phyloP scores from a whole-genome alignment of 1,284 basidiomycete genomes.

The Melampsora americana region DNA sequence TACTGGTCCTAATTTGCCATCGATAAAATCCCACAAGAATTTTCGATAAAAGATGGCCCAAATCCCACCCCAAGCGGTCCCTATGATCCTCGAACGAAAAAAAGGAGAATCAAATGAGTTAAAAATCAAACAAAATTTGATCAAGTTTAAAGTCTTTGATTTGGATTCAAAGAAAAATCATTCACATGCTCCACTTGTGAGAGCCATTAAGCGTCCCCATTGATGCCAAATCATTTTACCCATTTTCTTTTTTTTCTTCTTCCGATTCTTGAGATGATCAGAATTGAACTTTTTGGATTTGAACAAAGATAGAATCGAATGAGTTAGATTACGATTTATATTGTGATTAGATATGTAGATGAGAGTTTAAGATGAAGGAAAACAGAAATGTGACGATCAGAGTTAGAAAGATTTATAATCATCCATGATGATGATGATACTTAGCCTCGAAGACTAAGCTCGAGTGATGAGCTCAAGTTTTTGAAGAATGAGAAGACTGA shows the following conservation, averaged over 20 bases:
- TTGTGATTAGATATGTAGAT: too few species aligned
- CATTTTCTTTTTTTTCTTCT: too few species aligned
- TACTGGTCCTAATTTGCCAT: constrained; percentile 45
- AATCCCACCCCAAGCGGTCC: constrained; percentile 72
- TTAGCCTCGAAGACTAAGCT: too few species aligned
- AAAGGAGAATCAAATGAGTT: not conserved
- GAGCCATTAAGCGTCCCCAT: constrained; percentile 67
- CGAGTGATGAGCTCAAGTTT: too few species aligned
- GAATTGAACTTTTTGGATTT: not conserved
- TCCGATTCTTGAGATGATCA: not conserved
- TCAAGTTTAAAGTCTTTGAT: too few species aligned
- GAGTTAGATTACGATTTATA: not conserved
- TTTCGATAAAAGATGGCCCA: constrained; percentile 78
- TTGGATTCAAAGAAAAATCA: constrained; percentile 50
- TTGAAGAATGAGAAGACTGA: too few species aligned
- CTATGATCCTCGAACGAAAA: constrained; percentile 58
- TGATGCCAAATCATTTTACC: constrained; percentile 79
- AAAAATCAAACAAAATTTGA: too few species aligned
- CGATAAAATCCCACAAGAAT: constrained; percentile 74
- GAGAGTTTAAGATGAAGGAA: too few species aligned
- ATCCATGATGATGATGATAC: too few species aligned
- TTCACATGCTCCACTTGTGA: constrained; percentile 72
- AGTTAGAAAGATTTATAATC: too few species aligned
- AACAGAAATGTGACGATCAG: too few species aligned
- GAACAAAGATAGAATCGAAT: not conserved